Evolutionary conservation across 371 early-diverging fungal genomes (phyloP), one percentile per base, ranked within the genome.

Genomic region (Vittaforma corneae): DNA sequence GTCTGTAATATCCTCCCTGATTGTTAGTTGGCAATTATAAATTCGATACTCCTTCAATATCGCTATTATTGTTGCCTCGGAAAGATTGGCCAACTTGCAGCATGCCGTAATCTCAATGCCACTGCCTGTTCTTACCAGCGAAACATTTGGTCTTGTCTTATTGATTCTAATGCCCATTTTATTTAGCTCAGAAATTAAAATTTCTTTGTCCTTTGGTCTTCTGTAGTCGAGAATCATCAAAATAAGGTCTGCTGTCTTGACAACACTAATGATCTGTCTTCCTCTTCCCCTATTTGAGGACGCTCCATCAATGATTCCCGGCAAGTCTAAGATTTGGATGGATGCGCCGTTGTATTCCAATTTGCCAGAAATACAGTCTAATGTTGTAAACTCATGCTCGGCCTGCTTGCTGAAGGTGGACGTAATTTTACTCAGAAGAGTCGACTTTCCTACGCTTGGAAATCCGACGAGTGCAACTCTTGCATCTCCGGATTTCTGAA

Each of bases 361-460:
- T 44, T 72, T 69, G 9, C 78, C 78, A 32, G 78, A 63, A 45
- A 77, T 74, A 24, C 72, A 71, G 11, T 71, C 71, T 6, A 77
- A 45, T 3, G 77, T 77, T 18, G 77, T 77, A 63, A 77, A 77
- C 40, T 77, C 77, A 54, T 73, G 68, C 33, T 77, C 77, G 50
- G 77, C 77, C 22, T 65, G 70, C 52, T 69, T 74, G 42, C 74
- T 74, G 47, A 71, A 60, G 16, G 77, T 77, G 0, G 62, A 53
- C 28, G 77, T 77, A 24, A 77, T 70, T 55, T 68, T 77, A 14
- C 70, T 69, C 58, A 77, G 57, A 2, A 77, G 64, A 3, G 77
- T 77, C 20, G 72, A 71, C 40, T 77, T 77, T 18, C 77, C 77
- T 16, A 77, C 77, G 29, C 71, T 71, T n/a, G 77, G 77, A 54